Evolutionary conservation across 192 early-diverging fungal species (phyloP).

Genomic region (Linnemannia exigua): DNA sequence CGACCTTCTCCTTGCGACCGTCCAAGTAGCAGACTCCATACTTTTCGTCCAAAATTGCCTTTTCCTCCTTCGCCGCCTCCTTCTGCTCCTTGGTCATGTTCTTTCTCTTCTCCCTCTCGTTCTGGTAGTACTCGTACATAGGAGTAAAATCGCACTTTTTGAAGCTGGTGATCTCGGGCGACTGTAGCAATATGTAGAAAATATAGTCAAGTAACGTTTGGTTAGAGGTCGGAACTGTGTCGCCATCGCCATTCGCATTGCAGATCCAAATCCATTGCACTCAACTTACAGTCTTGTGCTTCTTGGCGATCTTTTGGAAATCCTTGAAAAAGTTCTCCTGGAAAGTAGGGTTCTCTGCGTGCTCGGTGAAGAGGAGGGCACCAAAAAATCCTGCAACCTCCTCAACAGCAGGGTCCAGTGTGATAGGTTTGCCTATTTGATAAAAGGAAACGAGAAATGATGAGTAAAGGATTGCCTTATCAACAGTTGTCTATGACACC

Average conservation of each 20-base stretch:
- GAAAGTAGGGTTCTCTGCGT: slow-evolving; percentile 87
- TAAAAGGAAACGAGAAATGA: not conserved
- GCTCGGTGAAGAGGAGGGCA: slow-evolving; percentile 85
- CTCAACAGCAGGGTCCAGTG: slow-evolving; percentile 83
- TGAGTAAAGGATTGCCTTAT: not conserved
- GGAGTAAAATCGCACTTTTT: slow-evolving; percentile 91
- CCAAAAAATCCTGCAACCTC: slow-evolving; percentile 98
- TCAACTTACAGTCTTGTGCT: slow-evolving; percentile 69
- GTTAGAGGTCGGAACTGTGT: not conserved
- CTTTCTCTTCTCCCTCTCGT: slow-evolving; percentile 85
- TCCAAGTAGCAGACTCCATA: slow-evolving; percentile 85
- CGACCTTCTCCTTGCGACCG: slow-evolving; percentile 96
- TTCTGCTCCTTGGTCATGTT: slow-evolving; percentile 93
- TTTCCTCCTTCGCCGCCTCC: slow-evolving; percentile 80
- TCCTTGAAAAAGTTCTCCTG: slow-evolving; percentile 95
- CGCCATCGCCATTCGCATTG: not conserved
- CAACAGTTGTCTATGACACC: not conserved
- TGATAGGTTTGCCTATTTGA: slow-evolving; percentile 60
- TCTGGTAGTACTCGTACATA: slow-evolving; percentile 84
- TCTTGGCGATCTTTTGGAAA: slow-evolving; percentile 77
- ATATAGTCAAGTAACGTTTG: not conserved
- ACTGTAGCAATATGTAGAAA: slow-evolving; percentile 46
- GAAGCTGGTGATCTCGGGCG: slow-evolving; percentile 81
- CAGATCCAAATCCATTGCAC: not conserved
- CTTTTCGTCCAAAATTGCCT: slow-evolving; percentile 76